A percentile compares a stretch with the other conserved stretches of the same genome.
Conservation (phyloP, 2,329 filamentous ascomycete species). For the Coniella vitis region DNA sequence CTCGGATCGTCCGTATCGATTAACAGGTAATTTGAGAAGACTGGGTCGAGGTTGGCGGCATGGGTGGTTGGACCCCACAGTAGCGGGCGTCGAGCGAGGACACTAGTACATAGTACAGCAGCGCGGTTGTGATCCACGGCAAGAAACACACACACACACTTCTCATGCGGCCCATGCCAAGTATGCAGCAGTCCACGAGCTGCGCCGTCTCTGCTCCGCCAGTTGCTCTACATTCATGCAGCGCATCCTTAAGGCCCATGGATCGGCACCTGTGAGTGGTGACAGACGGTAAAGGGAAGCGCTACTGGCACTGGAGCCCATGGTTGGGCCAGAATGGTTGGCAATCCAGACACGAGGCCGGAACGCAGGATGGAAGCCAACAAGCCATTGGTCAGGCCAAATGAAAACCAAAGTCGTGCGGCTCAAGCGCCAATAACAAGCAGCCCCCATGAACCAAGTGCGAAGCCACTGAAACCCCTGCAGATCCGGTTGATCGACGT, state of each 20-base stretch:
- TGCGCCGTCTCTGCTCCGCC: background rate
- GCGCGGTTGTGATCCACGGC: too few relatives aligned
- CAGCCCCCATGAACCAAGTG: background rate
- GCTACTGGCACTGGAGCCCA: background rate
- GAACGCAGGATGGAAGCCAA: background rate
- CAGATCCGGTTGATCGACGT: slow-evolving; percentile 1
- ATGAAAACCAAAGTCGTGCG: background rate
- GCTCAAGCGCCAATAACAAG: background rate
- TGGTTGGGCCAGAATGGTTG: background rate
- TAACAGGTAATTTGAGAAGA: too few relatives aligned
- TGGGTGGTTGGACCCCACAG: too few relatives aligned
- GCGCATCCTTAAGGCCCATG: background rate
- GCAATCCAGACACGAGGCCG: background rate
- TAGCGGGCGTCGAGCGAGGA: too few relatives aligned
- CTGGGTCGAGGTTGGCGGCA: too few relatives aligned
- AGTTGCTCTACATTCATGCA: background rate
- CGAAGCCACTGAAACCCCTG: background rate
- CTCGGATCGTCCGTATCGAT: too few relatives aligned
- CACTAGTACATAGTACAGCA: too few relatives aligned
- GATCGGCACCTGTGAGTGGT: background rate
- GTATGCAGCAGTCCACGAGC: background rate
- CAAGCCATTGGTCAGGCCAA: background rate
- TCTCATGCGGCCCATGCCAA: background rate
- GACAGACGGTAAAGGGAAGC: background rate
- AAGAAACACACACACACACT: background rate